Base-by-base conservation (phyloP, 2,329 filamentous ascomycete genomes). In the Penicillium freii region DNA sequence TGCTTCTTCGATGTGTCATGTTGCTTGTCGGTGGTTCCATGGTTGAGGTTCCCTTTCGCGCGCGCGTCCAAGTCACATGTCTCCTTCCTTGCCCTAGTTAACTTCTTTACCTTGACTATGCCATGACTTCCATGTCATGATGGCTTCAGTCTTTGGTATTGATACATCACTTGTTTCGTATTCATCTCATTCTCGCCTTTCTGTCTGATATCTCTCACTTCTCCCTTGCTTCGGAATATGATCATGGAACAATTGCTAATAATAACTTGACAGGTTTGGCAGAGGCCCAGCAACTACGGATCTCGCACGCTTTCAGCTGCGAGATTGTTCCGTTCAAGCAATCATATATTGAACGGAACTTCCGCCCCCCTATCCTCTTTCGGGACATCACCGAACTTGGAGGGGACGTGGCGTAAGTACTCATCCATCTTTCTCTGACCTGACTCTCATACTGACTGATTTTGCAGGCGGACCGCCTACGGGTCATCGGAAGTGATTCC, bases 251-350 rank as follows among this genome's bases (percentile, higher is more conserved):
- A 39, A 40, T 27, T 46, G 42, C 54, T 53, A 43, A 43, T 17
- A 27, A 21, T 27, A 15, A 3, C n/a, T 34, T 23, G 1, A 31
- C 17, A 62, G 61, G 49, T 33, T 51, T 62, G 31, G 46, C 43
- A 13, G 25, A 39, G 21, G 60, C 69, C 1, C 62, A 62, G 6
- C 66, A 72, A 11, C 73, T 87, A 33, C 64, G 75, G 2, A 75
- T 84, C 43, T 67, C 80, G 0, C 86, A 89, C 61, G 62, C 81
- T 1, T 88, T 87, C 66, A 86, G 82, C 56, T 84, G 81, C 8
- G 87, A 89, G 69, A 87, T 87, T 42, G 84, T 84, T 27, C 77
- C 81, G 0, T 84, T 78, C 66, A 89, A 89, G 66, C 85, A 88
- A 67, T 81, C 81, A 0, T 88, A 86, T 65, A 87, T 89, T 57